Percentiles rank a stretch among this genome's conserved stretches.
phyloP scores from a whole-genome alignment of 371 early-diverging fungal species.

The Mucor lusitanicus region DNA sequence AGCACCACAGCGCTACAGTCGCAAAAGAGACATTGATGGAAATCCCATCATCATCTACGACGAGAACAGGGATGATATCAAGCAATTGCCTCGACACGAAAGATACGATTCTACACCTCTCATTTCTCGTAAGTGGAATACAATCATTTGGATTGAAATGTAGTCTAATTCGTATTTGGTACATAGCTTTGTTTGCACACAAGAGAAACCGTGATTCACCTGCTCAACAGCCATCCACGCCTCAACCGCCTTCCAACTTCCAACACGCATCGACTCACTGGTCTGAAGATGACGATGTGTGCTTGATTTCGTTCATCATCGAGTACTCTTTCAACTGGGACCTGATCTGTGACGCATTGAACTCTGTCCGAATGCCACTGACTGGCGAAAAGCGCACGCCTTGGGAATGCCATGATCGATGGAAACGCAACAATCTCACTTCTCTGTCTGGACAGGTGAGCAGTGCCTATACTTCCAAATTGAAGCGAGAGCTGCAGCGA shows the following conservation, averaged over 20 bases:
- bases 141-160: background rate
- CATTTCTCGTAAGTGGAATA: conserved; percentile 34
- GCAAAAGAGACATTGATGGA: conserved; percentile 44
- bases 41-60: conserved; percentile 27
- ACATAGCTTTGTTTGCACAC: conserved; percentile 48
- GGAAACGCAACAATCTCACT: conserved; percentile 47
- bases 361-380: conserved; percentile 54
- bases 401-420: conserved; percentile 70
- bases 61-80: conserved; percentile 28
- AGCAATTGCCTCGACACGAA: conserved; percentile 32
- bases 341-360: conserved; percentile 63
- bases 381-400: conserved; percentile 60
- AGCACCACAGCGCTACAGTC: conserved; percentile 38
- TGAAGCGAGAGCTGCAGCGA: conserved; percentile 27
- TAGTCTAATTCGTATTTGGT: background rate
- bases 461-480: conserved; percentile 15
- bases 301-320: conserved; percentile 56
- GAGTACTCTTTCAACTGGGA: conserved; percentile 74
- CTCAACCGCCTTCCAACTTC: conserved; percentile 33
- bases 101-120: conserved; percentile 28
- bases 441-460: conserved; percentile 49
- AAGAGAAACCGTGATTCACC: conserved; percentile 52
- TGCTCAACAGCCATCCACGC: conserved; percentile 46
- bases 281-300: conserved; percentile 72
- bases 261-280: conserved; percentile 44